Evolutionary conservation across 2,329 filamentous ascomycete species (phyloP).

Genomic region (Fusarium metavorans): DNA sequence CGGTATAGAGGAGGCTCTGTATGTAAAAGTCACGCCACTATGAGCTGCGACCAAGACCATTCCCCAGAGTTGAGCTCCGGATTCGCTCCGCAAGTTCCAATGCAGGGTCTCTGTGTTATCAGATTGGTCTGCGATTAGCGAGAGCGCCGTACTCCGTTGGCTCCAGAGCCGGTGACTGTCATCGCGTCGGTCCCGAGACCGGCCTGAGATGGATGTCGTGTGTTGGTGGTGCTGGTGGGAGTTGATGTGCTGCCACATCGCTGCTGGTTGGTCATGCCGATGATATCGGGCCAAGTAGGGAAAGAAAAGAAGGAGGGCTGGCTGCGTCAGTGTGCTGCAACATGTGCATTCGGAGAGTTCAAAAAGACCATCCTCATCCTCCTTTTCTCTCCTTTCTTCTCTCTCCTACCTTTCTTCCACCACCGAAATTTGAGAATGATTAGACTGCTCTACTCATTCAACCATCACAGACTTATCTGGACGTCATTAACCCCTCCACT

Average conservation of each 20-base stretch:
- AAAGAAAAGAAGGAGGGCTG: neutral
- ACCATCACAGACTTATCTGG: neutral
- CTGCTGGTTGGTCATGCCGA: neutral
- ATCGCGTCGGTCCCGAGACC: neutral
- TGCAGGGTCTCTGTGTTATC: neutral
- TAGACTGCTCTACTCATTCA: neutral
- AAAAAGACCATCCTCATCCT: constrained; percentile 21
- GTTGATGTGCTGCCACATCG: neutral
- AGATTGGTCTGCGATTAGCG: neutral
- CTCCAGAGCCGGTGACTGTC: neutral
- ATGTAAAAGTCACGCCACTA: constrained; percentile 18
- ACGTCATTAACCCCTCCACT: neutral
- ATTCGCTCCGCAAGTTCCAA: neutral
- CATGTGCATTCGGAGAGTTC: constrained; percentile 7
- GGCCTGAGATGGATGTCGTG: neutral
- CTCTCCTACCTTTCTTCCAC: neutral
- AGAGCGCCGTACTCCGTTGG: neutral
- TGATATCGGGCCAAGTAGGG: neutral
- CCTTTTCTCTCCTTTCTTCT: neutral
- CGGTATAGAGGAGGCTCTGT: constrained; percentile 32
- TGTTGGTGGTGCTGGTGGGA: neutral
- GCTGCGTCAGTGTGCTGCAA: neutral
- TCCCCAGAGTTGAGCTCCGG: neutral
- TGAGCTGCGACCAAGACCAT: neutral
- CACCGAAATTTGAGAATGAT: neutral